phyloP scores from a whole-genome alignment of 345 rosid genomes.

The Cochlearia excelsa region DNA sequence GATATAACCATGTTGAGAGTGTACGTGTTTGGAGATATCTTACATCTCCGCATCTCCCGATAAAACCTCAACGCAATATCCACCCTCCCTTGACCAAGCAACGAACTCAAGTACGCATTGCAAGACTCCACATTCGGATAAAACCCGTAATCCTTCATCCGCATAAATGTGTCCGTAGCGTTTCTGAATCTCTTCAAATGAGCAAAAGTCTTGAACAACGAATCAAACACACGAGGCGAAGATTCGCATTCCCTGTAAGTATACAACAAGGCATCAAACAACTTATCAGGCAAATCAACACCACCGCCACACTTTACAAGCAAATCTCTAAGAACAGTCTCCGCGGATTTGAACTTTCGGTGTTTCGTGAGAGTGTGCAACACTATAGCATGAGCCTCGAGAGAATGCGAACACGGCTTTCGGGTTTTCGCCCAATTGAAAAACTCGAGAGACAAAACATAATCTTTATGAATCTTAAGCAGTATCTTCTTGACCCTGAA shows the following conservation, averaged over 20 bases:
- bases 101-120: slow-evolving; percentile 72
- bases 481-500: slow-evolving; percentile 59
- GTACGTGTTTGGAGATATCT: slow-evolving; percentile 71
- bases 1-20: slow-evolving; percentile 68
- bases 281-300: slow-evolving; percentile 43
- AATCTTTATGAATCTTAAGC: slow-evolving; percentile 57
- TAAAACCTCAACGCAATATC: slow-evolving; percentile 65
- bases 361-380: slow-evolving; percentile 69
- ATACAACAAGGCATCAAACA: slow-evolving; percentile 59
- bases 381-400: slow-evolving; percentile 54
- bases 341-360: slow-evolving; percentile 70
- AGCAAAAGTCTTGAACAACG: slow-evolving; percentile 60
- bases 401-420: slow-evolving; percentile 49
- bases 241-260: slow-evolving; percentile 73
- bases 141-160: slow-evolving; percentile 70
- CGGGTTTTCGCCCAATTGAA: slow-evolving; percentile 58
- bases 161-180: slow-evolving; percentile 54
- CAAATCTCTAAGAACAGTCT: slow-evolving; percentile 47
- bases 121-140: slow-evolving; percentile 68
- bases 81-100: slow-evolving; percentile 50
- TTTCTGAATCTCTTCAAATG: slow-evolving; percentile 67
- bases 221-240: slow-evolving; percentile 66
- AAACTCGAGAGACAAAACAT: slow-evolving; percentile 70
- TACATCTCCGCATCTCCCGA: slow-evolving; percentile 58
- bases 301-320: slow-evolving; percentile 31